A percentile compares a stretch with the other conserved stretches of the same genome.
Conservation (phyloP, 805 yeast genomes). For the Vanderwaltozyma yarrowii region DNA sequence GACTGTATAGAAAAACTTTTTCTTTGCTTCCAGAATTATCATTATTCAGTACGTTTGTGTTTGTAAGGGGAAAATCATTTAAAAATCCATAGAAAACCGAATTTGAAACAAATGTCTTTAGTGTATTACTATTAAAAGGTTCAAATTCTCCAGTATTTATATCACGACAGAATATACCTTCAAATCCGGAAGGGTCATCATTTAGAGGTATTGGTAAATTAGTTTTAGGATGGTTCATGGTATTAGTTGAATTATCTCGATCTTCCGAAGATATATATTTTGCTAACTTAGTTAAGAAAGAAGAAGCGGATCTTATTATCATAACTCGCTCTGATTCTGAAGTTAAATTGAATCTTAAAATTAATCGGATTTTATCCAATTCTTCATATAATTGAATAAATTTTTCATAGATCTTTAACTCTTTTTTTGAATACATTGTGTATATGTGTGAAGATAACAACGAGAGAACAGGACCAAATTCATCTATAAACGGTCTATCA, state of each 20-base stretch:
- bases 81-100: constrained; percentile 65
- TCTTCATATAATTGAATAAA: constrained; percentile 43
- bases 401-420: constrained; percentile 51
- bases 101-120: constrained; percentile 52
- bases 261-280: constrained; percentile 46
- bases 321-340: constrained; percentile 42
- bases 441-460: constrained; percentile 54
- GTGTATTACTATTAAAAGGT: constrained; percentile 33
- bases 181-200: constrained; percentile 51
- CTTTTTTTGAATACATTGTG: constrained; percentile 62
- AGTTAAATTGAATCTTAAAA: constrained; percentile 39
- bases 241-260: constrained; percentile 3
- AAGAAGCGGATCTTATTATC: constrained; percentile 43
- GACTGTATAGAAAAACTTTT: constrained; percentile 26
- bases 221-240: not conserved
- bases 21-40: not conserved
- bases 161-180: constrained; percentile 58
- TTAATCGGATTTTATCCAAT: constrained; percentile 49
- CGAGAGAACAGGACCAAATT: constrained; percentile 46
- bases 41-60: constrained; percentile 11
- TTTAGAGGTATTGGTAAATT: constrained; percentile 6
- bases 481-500: constrained; percentile 39
- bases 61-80: constrained; percentile 53
- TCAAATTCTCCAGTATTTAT: constrained; percentile 47
- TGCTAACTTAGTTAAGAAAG: constrained; percentile 46